These are phyloP conservation scores for Populus simonii DNA, from an alignment of 345 rosid genomes.

Conservation along the genomic window DNA sequence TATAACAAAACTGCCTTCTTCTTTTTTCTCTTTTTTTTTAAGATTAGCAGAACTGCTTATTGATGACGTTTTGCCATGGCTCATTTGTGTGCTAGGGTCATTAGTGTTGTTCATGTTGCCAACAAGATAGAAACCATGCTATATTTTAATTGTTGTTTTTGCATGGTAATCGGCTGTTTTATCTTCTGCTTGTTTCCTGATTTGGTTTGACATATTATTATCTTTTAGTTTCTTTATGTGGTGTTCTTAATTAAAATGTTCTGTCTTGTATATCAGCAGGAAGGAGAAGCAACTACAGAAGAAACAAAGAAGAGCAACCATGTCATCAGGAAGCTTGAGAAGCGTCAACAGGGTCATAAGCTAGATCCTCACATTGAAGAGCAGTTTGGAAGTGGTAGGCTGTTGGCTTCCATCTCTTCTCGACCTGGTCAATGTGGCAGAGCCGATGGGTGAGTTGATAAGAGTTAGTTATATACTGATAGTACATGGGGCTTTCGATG, in stretches of 20 bases:
- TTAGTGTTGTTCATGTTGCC: not conserved
- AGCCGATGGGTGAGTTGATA: conserved; percentile 8
- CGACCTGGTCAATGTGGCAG: conserved; percentile 28
- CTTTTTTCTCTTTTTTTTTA: too few species aligned
- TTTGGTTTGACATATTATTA: too few species aligned
- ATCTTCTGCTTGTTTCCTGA: too few species aligned
- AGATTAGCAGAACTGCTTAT: too few species aligned
- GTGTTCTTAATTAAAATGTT: not conserved
- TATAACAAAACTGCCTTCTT: too few species aligned
- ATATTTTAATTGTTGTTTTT: not conserved
- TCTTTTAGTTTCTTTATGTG: too few species aligned
- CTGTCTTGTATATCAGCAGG: not conserved
- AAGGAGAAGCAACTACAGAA: conserved; percentile 10
- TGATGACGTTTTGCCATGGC: too few species aligned
- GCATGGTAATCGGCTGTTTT: not conserved
- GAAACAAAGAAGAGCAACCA: conserved; percentile 16
- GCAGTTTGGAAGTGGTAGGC: conserved; percentile 19
- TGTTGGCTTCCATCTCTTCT: conserved; percentile 22
- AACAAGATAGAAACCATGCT: not conserved
- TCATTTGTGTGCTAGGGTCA: too few species aligned
- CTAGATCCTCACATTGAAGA: conserved; percentile 21
- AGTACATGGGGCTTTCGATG: not conserved
- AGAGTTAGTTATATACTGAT: too few species aligned
- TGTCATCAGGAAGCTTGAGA: conserved; percentile 17
- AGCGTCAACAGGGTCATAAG: conserved; percentile 11